Evolutionary conservation across 805 yeast genomes (phyloP), one percentile per base, ranked within the genome.

Genomic region (Cephaloascus albidus): DNA sequence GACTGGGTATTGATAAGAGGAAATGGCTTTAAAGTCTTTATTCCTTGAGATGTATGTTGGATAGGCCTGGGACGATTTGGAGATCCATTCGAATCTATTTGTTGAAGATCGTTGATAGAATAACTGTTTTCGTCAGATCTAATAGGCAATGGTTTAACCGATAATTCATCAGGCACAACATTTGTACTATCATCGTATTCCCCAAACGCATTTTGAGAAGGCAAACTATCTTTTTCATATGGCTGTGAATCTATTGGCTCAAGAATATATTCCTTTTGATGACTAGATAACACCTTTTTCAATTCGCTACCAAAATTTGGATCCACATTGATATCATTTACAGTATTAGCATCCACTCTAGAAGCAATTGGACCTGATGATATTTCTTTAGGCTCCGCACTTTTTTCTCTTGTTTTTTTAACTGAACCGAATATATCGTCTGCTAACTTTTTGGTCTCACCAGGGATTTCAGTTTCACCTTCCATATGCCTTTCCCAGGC

Each of bases 361-460:
- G n/a, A n/a, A n/a, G n/a, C n/a, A n/a, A n/a, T n/a, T n/a, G n/a
- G n/a, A 34, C 28, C 12, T 23, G 6, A 8, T 8, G 10, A 8
- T 6, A 23, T 12, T 8, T 23, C 12, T 6, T 6, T 6, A 23
- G 6, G 28, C 28, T 23, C 28, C 10, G 28, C 6, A 23, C 28
- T 23, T 23, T 12, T 6, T 8, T 23, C 28, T 23, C 28, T 23
- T 2, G 53, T 40, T 18, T 45, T 40, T 4, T 43, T 40, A 18
- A 48, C 49, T 6, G 52, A 48, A 0, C 58, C 57, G 43, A 66
- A 66, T n/a, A 66, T 65, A 46, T 63, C 70, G 39, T 65, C 69
- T 1, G 54, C 70, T 36, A 66, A 49, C 36, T 51, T 57, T 40
- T 55, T 65, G 3, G 71, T 65, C 28, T 57, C 51, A 18, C 47